Percentiles rank a stretch among this genome's conserved stretches.
Evolutionary conservation across 352 stramenopile species (phyloP).

Genomic region (Stephanocyclus meneghinianus): DNA sequence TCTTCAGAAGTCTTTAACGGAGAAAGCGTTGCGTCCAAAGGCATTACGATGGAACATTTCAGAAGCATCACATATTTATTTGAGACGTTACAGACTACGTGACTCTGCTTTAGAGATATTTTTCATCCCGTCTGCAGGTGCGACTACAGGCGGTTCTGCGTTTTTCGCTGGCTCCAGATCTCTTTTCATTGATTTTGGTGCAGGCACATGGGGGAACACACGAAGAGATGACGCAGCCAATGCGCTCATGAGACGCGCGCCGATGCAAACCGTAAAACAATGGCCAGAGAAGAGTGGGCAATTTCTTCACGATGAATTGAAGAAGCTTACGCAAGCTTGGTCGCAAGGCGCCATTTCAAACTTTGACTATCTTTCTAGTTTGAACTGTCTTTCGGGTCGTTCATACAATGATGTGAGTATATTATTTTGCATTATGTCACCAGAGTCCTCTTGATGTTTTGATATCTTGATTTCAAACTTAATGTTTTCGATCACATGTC

Average conservation of each 20-base stretch:
- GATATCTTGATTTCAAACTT: not conserved
- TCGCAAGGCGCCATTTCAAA: conserved; percentile 81
- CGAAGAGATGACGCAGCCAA: conserved; percentile 80
- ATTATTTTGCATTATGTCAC: not conserved
- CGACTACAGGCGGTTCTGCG: conserved; percentile 72
- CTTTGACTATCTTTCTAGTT: conserved; percentile 95
- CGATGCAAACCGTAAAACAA: conserved; percentile 81
- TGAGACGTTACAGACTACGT: conserved; percentile 81
- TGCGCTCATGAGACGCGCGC: conserved; percentile 81
- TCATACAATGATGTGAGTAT: conserved; percentile 90
- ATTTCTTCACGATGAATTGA: conserved; percentile 60
- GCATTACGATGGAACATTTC: conserved; percentile 83
- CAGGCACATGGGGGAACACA: conserved; percentile 78
- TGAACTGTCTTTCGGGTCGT: conserved; percentile 93
- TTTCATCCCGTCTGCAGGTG: conserved; percentile 83
- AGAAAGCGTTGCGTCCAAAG: conserved; percentile 71
- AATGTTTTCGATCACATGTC: not conserved
- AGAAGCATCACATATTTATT: conserved; percentile 83
- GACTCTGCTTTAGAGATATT: conserved; percentile 86
- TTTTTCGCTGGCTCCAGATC: conserved; percentile 78
- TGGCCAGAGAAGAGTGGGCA: conserved; percentile 74
- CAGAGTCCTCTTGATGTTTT: not conserved
- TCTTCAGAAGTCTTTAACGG: conserved; percentile 50
- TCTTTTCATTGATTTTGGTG: conserved; percentile 85
- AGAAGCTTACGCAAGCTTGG: conserved; percentile 80